phyloP scores from a whole-genome alignment of 2,329 filamentous ascomycete species.

The Emergomyces orientalis region DNA sequence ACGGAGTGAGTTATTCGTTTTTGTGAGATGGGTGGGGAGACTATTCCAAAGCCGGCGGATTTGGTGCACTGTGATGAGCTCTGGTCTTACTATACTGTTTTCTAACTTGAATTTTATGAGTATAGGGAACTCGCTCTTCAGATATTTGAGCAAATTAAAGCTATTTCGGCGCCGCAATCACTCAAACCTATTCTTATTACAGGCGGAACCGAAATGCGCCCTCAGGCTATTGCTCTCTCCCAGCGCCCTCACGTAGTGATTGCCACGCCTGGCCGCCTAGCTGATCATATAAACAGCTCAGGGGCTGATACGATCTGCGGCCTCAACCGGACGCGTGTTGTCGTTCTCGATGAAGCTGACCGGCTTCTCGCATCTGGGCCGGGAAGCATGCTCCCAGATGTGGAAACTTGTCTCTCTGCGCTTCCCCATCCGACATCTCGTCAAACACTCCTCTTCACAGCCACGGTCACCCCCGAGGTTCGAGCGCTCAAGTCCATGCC shows the following conservation, averaged over 20 bases:
- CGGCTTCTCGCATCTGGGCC: constrained; percentile 64
- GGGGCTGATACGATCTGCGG: constrained; percentile 84
- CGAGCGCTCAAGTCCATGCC: constrained; percentile 73
- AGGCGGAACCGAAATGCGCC: constrained; percentile 83
- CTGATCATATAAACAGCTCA: constrained; percentile 85
- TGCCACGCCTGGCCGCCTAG: constrained; percentile 83
- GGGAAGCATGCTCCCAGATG: constrained; percentile 88
- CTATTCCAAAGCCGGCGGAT: background rate
- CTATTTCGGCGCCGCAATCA: constrained; percentile 77
- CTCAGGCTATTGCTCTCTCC: constrained; percentile 75
- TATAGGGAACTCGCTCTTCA: constrained; percentile 79
- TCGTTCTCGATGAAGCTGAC: constrained; percentile 94
- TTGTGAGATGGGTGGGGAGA: background rate
- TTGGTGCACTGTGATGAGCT: background rate
- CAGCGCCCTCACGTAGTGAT: constrained; percentile 84
- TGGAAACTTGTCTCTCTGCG: constrained; percentile 76
- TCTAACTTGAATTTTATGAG: background rate
- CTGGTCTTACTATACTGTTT: background rate
- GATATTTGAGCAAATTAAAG: constrained; percentile 92
- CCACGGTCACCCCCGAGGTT: constrained; percentile 88
- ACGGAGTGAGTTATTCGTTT: background rate
- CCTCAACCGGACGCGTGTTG: constrained; percentile 66
- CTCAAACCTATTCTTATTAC: constrained; percentile 86
- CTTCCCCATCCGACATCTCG: constrained; percentile 68
- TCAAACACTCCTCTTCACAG: constrained; percentile 94